These are phyloP conservation scores for Thuja plicata DNA, from an alignment of 83 land plant genomes.

Conservation along the genomic window DNA sequence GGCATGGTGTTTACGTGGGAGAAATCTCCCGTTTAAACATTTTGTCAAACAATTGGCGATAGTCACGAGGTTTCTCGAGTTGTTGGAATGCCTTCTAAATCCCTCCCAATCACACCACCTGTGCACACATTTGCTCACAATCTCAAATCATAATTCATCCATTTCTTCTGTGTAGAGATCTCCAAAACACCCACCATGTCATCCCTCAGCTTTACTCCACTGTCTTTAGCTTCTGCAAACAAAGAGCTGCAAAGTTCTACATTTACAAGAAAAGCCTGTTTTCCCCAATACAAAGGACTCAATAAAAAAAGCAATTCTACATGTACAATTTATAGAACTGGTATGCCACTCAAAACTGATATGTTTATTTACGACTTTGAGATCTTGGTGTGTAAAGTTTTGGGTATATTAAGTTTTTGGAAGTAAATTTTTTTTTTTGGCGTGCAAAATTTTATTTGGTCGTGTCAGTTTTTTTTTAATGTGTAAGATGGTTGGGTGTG, in stretches of 20 bases:
- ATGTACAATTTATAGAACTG: conserved; percentile 5
- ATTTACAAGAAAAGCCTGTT: background rate
- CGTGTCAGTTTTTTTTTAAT: background rate
- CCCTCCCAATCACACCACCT: background rate
- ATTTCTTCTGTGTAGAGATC: background rate
- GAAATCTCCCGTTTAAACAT: conserved; percentile 5
- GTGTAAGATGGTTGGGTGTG: background rate
- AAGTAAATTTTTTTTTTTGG: background rate
- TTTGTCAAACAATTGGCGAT: conserved; percentile 1
- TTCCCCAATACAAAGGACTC: background rate
- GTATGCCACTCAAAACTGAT: background rate
- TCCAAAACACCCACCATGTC: background rate
- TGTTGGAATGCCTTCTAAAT: conserved; percentile 6
- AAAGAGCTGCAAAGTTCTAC: background rate
- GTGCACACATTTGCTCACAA: background rate
- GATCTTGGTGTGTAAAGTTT: background rate
- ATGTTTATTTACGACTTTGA: background rate
- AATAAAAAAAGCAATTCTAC: background rate
- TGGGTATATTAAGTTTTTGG: background rate
- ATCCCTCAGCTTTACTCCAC: background rate
- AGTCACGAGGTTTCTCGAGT: background rate
- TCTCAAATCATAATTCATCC: background rate
- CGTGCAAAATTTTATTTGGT: background rate
- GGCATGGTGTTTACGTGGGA: conserved; percentile 4
- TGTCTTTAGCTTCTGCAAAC: background rate